Evolutionary conservation across 2,329 filamentous ascomycete species (phyloP).

Genomic region (Canariomyces notabilis): DNA sequence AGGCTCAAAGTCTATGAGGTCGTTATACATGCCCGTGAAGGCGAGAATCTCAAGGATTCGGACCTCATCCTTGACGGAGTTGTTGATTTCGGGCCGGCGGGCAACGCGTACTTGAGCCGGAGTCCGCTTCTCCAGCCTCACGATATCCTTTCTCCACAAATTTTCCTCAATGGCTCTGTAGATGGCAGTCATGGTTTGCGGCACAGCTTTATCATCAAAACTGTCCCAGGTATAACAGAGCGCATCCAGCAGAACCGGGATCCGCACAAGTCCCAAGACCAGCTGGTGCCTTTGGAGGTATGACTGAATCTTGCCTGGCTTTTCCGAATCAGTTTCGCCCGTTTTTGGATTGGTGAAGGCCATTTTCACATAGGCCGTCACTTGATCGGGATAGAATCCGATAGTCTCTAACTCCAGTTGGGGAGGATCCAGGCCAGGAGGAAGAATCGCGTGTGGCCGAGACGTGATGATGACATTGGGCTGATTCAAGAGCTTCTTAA

Average conservation of each 20-base stretch:
- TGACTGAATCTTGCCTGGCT: slow-evolving; percentile 24
- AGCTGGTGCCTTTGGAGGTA: slow-evolving; percentile 32
- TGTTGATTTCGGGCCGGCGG: slow-evolving; percentile 16
- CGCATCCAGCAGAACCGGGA: slow-evolving; percentile 42
- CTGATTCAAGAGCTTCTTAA: slow-evolving; percentile 30
- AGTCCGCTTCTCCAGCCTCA: slow-evolving; percentile 27
- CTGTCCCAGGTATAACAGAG: slow-evolving; percentile 36
- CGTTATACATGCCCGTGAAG: slow-evolving; percentile 32
- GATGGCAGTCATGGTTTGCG: slow-evolving; percentile 35
- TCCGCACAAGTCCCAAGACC: slow-evolving; percentile 35
- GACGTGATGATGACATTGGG: slow-evolving; percentile 38
- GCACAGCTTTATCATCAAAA: slow-evolving; percentile 5
- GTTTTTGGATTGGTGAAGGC: slow-evolving; percentile 17
- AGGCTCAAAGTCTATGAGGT: slow-evolving; percentile 32
- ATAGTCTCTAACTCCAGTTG: slow-evolving; percentile 38
- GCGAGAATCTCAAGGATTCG: slow-evolving; percentile 31
- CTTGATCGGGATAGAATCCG: slow-evolving; percentile 35
- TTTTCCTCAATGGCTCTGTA: slow-evolving; percentile 32
- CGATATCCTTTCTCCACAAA: slow-evolving; percentile 37
- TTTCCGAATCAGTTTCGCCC: no score
- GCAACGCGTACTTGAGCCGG: slow-evolving; percentile 6
- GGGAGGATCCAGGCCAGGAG: slow-evolving; percentile 14
- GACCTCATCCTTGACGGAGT: slow-evolving; percentile 19
- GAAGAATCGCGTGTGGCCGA: slow-evolving; percentile 28
- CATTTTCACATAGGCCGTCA: slow-evolving; percentile 30